phyloP scores from a whole-genome alignment of 805 yeast species.

The Lipomyces spencermartinsiae region DNA sequence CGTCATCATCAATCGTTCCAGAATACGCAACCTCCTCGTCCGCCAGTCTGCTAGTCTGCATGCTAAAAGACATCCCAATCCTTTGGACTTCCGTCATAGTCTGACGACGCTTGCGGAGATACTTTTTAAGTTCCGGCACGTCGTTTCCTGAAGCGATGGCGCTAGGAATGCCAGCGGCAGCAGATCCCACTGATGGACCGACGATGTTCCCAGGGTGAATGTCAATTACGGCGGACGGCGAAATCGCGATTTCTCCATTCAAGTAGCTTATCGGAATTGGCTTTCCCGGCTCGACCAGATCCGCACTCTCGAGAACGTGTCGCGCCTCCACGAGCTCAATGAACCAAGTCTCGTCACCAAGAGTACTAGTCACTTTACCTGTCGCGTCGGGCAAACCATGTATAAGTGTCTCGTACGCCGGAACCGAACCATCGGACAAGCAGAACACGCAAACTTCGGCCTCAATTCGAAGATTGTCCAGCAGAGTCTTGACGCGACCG shows the following conservation, averaged over 20 bases:
- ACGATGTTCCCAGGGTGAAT: conserved; percentile 13
- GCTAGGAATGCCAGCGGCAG: conserved; percentile 7
- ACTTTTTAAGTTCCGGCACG: conserved; percentile 28
- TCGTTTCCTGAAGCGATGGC: conserved; percentile 18
- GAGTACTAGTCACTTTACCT: conserved; percentile 56
- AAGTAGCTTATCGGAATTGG: conserved; percentile 35
- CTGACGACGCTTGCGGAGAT: conserved; percentile 43
- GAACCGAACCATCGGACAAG: conserved; percentile 59
- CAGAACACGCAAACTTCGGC: conserved; percentile 81
- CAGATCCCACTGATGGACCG: conserved; percentile 14
- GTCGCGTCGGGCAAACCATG: conserved; percentile 61
- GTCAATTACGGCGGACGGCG: conserved; percentile 23
- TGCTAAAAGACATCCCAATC: conserved; percentile 77
- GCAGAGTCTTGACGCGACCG: conserved; percentile 63
- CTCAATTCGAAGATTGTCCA: conserved; percentile 80
- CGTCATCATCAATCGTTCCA: conserved; percentile 39
- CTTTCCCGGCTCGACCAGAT: conserved; percentile 31
- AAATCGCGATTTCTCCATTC: conserved; percentile 32
- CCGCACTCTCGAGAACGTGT: conserved; percentile 39
- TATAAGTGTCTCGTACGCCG: conserved; percentile 75
- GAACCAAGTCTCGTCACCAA: conserved; percentile 89
- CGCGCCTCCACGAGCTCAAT: conserved; percentile 67
- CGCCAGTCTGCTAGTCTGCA: conserved; percentile 65
- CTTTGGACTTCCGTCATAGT: conserved; percentile 70
- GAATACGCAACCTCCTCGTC: conserved; percentile 44